Base-by-base conservation (phyloP, 1,139 yeast genomes). In the Taphrina confusa region DNA sequence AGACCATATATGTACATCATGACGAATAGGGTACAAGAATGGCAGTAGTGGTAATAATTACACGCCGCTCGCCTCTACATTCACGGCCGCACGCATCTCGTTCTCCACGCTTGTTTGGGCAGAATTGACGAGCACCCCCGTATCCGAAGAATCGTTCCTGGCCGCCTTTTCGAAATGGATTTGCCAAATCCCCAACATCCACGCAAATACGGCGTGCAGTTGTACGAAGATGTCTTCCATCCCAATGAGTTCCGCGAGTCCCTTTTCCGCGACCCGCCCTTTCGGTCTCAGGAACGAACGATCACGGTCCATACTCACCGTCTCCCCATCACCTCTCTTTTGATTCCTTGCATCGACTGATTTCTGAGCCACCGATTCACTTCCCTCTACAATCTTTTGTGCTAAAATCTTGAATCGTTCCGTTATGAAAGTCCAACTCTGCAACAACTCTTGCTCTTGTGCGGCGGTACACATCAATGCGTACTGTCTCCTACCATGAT, bases 401-500 rank as follows among this genome's bases (percentile, higher is more conserved):
- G 42, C 60, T 23, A 56, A 22, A 20, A 39, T 47, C 51, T 30
- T 39, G 34, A 56, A 56, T 4, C 60, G 60, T 14, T 56, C 54
- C 14, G 60, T 56, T 39, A 56, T 39, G 42, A 56, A 56, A 18
- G 60, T 46, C 51, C 51, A 56, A 36, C 44, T 33, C 51, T 46
- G 46, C 40, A 46, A 18, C 23, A 47, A 25, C 23, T 34, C 54
- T 22, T 56, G 60, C 20, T 46, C 54, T 14, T 37, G 44, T 11
- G 60, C 28, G n/a, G 40, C 27, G 28, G 60, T 46, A 30, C 60
- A 85, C 58, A 54, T 54, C 31, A 47, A 31, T 8, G 52, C 52
- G 33, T 47, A 47, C 52, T 47, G 52, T 16, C 52, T 27, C n/a
- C 52, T 27, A 16, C 30, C 42, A 45, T 45, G 16, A 14, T 45